A percentile compares a stretch with the other conserved stretches of the same genome.
These are phyloP conservation scores for Coprinopsis marcescibilis DNA, from an alignment of 768 basidiomycete genomes.

Conservation along the genomic window DNA sequence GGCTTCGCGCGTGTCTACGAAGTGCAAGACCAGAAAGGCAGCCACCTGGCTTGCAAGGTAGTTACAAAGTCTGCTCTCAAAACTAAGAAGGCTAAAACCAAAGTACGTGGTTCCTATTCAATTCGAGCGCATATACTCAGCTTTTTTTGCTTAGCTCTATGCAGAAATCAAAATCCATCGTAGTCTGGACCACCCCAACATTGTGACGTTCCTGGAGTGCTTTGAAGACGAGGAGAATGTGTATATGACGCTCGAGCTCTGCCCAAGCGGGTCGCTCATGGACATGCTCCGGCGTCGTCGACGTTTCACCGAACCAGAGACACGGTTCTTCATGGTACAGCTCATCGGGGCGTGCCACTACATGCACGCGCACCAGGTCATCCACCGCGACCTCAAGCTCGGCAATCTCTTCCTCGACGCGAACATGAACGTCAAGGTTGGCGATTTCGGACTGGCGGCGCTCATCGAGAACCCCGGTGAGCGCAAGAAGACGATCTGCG, in stretches of 20 bases:
- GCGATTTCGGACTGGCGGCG: constrained; percentile 95
- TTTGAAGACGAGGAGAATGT: constrained; percentile 96
- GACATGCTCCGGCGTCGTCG: constrained; percentile 84
- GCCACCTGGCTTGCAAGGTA: constrained; percentile 83
- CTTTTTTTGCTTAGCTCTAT: constrained; percentile 60
- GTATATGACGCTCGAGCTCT: constrained; percentile 95
- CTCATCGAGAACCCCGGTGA: constrained; percentile 95
- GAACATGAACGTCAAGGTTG: constrained; percentile 94
- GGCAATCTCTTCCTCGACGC: constrained; percentile 91
- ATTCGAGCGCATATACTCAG: background rate
- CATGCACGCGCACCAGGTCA: constrained; percentile 96
- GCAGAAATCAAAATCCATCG: constrained; percentile 99
- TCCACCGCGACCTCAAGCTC: constrained; percentile 95
- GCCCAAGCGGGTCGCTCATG: constrained; percentile 85
- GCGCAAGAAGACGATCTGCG: constrained; percentile 98
- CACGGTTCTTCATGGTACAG: constrained; percentile 90
- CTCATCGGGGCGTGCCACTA: constrained; percentile 94
- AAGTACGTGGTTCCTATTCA: constrained; percentile 43
- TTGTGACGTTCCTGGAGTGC: constrained; percentile 87
- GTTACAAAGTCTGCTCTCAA: constrained; percentile 89
- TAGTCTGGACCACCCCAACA: constrained; percentile 85
- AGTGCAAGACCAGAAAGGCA: constrained; percentile 66
- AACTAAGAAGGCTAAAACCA: constrained; percentile 96
- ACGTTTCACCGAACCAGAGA: constrained; percentile 87
- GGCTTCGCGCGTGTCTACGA: constrained; percentile 97